These are phyloP conservation scores for Thalassiosira profunda DNA, from an alignment of 108 stramenopile species.

Conservation along the genomic window DNA sequence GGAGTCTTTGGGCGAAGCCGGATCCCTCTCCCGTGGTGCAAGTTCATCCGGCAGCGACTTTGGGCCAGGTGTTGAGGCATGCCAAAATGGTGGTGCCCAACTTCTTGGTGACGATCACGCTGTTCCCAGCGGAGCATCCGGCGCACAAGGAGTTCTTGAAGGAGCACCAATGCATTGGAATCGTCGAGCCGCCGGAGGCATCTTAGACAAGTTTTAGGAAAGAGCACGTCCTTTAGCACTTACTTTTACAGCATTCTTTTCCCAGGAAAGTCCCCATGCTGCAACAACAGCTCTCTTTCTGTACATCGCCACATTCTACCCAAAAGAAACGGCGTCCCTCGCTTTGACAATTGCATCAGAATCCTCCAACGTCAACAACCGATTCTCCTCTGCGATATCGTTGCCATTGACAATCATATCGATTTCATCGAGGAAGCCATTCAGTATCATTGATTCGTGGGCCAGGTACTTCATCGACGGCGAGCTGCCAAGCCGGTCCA, in stretches of 20 bases:
- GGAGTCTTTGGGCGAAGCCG: conserved; percentile 78
- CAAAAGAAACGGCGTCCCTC: conserved; percentile 70
- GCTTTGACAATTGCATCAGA: conserved; percentile 68
- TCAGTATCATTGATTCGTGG: conserved; percentile 75
- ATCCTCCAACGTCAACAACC: conserved; percentile 64
- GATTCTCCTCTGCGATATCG: conserved; percentile 41
- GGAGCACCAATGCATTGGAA: conserved; percentile 79
- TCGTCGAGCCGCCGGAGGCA: conserved; percentile 61
- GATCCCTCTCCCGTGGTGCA: conserved; percentile 74
- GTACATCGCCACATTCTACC: conserved; percentile 45
- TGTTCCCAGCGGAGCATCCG: conserved; percentile 89
- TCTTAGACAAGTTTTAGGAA: not conserved
- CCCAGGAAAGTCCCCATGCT: not conserved
- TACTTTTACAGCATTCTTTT: not conserved
- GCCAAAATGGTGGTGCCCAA: conserved; percentile 81
- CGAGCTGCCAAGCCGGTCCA: conserved; percentile 65
- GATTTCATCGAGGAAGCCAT: conserved; percentile 71
- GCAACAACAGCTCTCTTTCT: not conserved
- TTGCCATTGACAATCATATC: conserved; percentile 45
- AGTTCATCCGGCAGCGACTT: conserved; percentile 82
- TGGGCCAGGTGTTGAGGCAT: conserved; percentile 68
- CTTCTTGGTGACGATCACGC: conserved; percentile 79
- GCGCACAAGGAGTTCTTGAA: conserved; percentile 83
- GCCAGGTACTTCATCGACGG: conserved; percentile 80
- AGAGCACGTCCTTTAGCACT: too few relatives aligned